Conservation (phyloP, 2,329 filamentous ascomycete genomes). For the Aspergillus aculeatinus region DNA sequence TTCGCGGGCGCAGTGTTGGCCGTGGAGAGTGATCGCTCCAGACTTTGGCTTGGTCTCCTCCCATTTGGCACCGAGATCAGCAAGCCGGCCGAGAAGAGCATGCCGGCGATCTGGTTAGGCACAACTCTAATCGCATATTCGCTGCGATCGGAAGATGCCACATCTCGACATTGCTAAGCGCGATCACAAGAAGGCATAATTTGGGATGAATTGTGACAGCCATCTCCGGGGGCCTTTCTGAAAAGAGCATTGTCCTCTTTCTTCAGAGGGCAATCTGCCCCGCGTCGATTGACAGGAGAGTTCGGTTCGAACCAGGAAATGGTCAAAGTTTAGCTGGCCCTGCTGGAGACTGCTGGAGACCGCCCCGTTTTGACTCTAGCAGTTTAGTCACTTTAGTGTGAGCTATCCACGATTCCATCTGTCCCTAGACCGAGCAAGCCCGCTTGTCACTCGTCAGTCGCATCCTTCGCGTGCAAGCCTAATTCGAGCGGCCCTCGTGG, state of each 20-base stretch:
- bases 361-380: neutral
- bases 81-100: neutral
- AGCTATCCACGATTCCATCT: neutral
- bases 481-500: slow-evolving; percentile 15
- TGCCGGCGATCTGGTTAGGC: neutral
- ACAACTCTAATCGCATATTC: neutral
- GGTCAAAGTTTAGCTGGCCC: slow-evolving; percentile 1
- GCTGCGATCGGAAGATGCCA: neutral
- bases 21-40: neutral
- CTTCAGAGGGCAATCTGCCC: slow-evolving; percentile 12
- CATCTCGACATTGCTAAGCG: neutral
- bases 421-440: slow-evolving; percentile 10
- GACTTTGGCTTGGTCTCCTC: neutral
- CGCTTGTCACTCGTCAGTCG: slow-evolving; percentile 2
- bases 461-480: slow-evolving; percentile 7
- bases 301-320: slow-evolving; percentile 15
- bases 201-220: slow-evolving; percentile 3
- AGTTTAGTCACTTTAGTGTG: neutral
- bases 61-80: neutral
- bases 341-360: neutral
- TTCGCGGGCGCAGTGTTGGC: no score
- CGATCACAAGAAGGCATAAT: neutral
- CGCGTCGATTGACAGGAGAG: slow-evolving; percentile 4
- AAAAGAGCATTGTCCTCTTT: slow-evolving; percentile 16
- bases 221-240: slow-evolving; percentile 15